phyloP scores from a whole-genome alignment of 306 rosid genomes.

The Acmispon strigosus region DNA sequence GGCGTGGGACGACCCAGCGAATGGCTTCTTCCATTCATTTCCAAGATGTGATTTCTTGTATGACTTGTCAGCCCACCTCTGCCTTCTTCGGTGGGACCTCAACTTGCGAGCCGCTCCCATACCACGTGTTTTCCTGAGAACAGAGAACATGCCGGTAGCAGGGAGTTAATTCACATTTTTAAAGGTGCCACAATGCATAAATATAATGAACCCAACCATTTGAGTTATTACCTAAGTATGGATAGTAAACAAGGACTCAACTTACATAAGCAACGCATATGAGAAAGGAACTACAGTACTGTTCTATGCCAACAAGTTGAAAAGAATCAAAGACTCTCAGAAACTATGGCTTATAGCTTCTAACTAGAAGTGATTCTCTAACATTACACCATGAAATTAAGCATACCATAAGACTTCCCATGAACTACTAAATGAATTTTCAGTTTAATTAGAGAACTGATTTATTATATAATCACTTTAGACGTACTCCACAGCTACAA shows the following conservation, averaged over 20 bases:
- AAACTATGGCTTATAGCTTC: no score
- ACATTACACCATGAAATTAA: no score
- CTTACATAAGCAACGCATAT: not conserved
- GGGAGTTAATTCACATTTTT: not conserved
- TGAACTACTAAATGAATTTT: not conserved
- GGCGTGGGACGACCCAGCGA: conserved; percentile 61
- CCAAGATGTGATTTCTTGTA: conserved; percentile 65
- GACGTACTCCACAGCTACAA: not conserved
- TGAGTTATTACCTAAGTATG: not conserved
- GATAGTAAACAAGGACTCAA: not conserved
- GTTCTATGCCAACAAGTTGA: no score
- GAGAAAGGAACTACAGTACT: not conserved
- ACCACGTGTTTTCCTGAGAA: conserved; percentile 51
- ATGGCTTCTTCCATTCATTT: conserved; percentile 64
- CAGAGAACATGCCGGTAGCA: not conserved
- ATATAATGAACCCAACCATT: not conserved
- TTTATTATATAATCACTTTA: not conserved
- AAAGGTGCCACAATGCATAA: not conserved
- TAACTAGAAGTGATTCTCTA: no score
- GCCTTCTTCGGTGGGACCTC: conserved; percentile 60
- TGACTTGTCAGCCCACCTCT: conserved; percentile 64
- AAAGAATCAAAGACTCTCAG: no score
- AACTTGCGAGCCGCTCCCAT: conserved; percentile 70
- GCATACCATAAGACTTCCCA: not conserved
- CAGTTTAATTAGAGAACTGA: not conserved